These are phyloP conservation scores for Tagetes erecta DNA, from an alignment of 129 eudicot genomes.

Conservation along the genomic window DNA sequence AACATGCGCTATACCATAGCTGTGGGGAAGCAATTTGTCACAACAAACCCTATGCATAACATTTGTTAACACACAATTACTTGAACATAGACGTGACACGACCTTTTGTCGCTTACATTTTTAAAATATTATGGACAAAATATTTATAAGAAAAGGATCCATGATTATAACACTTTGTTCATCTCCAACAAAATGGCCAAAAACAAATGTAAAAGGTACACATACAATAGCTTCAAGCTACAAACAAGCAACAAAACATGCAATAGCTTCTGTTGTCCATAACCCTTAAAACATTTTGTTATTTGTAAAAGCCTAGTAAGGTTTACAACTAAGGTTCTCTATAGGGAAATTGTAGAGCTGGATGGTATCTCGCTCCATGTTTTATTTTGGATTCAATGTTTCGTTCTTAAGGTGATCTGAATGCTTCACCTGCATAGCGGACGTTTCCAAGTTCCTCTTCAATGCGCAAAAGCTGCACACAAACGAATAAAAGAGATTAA, in stretches of 20 bases:
- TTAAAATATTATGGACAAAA: background rate
- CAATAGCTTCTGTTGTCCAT: conserved; percentile 12
- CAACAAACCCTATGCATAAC: too few relatives aligned
- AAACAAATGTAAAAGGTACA: conserved; percentile 7
- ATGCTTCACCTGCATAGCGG: conserved; percentile 94
- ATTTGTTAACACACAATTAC: background rate
- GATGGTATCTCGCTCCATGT: conserved; percentile 16
- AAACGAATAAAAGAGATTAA: background rate
- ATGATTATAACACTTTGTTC: background rate
- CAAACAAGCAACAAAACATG: conserved; percentile 6
- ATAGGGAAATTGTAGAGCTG: conserved; percentile 14
- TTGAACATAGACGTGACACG: background rate
- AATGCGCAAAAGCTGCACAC: conserved; percentile 82
- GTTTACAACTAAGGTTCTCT: conserved; percentile 30
- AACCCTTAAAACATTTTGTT: conserved; percentile 21
- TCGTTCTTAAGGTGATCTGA: conserved; percentile 62
- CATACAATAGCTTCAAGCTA: conserved; percentile 13
- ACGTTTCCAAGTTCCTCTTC: conserved; percentile 98
- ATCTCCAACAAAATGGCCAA: conserved; percentile 3
- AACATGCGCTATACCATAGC: too few relatives aligned
- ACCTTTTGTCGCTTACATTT: background rate
- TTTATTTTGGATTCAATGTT: conserved; percentile 22
- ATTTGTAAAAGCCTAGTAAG: conserved; percentile 33
- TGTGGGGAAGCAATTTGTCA: background rate
- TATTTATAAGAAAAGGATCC: background rate